A percentile compares a stretch with the other conserved stretches of the same genome.
Conservation (phyloP, 2,329 filamentous ascomycete genomes). For the Trichoderma aggressivum region DNA sequence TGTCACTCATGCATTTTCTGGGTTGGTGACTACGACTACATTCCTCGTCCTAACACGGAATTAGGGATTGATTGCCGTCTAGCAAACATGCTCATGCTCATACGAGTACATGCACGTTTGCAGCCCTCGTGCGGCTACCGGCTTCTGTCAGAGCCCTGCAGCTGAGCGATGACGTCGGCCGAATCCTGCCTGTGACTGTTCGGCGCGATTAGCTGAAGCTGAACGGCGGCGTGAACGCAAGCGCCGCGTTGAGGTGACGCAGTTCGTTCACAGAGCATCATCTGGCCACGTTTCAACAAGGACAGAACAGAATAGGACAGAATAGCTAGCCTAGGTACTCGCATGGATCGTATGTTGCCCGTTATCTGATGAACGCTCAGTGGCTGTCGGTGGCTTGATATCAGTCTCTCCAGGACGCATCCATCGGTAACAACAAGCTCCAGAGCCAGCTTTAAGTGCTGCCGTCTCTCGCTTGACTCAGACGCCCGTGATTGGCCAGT, state of each 20-base stretch:
- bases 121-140: background rate
- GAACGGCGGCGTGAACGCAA: background rate
- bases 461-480: background rate
- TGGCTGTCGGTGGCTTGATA: background rate
- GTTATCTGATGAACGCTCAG: background rate
- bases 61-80: background rate
- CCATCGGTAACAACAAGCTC: background rate
- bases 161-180: background rate
- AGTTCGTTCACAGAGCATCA: background rate
- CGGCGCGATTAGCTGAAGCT: background rate
- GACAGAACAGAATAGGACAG: no score
- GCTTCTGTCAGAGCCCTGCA: background rate
- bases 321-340: background rate
- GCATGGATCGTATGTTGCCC: background rate
- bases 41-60: background rate
- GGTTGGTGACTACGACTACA: background rate
- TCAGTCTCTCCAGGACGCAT: background rate
- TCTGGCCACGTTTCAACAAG: background rate
- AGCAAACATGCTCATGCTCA: background rate
- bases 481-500: background rate
- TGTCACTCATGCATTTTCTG: background rate
- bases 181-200: background rate
- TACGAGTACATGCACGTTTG: background rate
- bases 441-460: background rate
- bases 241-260: background rate